Evolutionary conservation across 371 early-diverging fungal genomes (phyloP), one percentile per base, ranked within the genome.

Genomic region (Mortierella sp.): DNA sequence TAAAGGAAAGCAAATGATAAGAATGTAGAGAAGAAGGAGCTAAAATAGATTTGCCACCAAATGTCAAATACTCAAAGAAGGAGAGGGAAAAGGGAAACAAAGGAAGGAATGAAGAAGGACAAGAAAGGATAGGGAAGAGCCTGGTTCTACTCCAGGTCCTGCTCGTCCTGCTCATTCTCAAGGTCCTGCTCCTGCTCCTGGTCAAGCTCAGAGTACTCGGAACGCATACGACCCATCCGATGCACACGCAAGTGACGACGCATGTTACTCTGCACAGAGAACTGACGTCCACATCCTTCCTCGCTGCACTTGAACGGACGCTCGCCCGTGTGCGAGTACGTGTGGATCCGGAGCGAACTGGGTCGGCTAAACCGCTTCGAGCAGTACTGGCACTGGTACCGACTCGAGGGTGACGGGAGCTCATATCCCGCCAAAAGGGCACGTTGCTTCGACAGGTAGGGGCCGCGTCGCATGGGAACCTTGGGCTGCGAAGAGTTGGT

Each of bases 231-330:
- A 27, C 90, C 88, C 60, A 87, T 27, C 38, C 89, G 82, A 77
- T 91, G 91, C 1, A 91, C 90, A 35, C 90, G 80, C 70, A 91
- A 74, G 80, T 96, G 96, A n/a, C 96, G 91, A 49, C 94, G 90
- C 92, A 95, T 88, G 75, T 96, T 96, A 81, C 94, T 94, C 56
- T 91, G 90, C 1, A 96, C 96, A n/a, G 95, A 94, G 74, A 96
- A 96, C 75, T 89, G 90, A 70, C 93, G 91, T 41, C 88, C 89
- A 82, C 96, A 96, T 1, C 93, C 94, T n/a, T 87, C 81, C 46
- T 89, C 90, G 1, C 88, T 85, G 76, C 96, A 96, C 70, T 88
- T 83, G 85, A 93, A 93, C 8, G 96, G 96, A 73, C 93, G 93
- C 76, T 96, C 96, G 8, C 96, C 96, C 4, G 96, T 95, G 78